These are phyloP conservation scores for Quillaja saponaria DNA, from an alignment of 306 rosid species.

Conservation along the genomic window DNA sequence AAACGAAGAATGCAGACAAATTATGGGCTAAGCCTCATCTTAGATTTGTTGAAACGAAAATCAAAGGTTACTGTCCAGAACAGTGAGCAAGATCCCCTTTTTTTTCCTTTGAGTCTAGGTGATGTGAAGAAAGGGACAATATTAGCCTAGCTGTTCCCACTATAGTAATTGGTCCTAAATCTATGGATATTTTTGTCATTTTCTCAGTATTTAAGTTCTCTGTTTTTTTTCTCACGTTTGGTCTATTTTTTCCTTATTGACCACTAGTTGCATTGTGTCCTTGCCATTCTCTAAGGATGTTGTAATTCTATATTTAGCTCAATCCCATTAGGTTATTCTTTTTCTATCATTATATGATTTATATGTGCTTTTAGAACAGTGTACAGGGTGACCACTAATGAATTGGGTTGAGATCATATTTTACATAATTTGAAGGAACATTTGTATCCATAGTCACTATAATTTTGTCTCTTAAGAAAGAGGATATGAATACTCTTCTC, in stretches of 20 bases:
- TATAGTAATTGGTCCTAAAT: slow-evolving; percentile 35
- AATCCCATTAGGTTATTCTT: too few species aligned
- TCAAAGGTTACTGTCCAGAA: slow-evolving; percentile 17
- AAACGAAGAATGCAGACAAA: slow-evolving; percentile 29
- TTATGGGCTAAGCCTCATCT: slow-evolving; percentile 28
- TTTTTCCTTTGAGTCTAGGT: slow-evolving; percentile 23
- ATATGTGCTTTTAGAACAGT: too few species aligned
- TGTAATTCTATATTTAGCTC: too few species aligned
- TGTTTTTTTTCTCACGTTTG: slow-evolving; percentile 48
- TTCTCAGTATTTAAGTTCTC: slow-evolving; percentile 37
- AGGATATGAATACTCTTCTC: too few species aligned
- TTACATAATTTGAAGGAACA: too few species aligned
- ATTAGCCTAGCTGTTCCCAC: slow-evolving; percentile 42
- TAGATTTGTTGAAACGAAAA: slow-evolving; percentile 21
- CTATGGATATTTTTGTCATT: slow-evolving; percentile 53
- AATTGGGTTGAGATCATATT: too few species aligned
- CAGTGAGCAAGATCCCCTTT: slow-evolving; percentile 21
- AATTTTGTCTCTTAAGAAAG: too few species aligned
- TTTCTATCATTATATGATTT: too few species aligned
- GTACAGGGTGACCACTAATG: too few species aligned
- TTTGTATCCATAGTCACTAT: too few species aligned
- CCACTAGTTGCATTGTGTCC: not conserved
- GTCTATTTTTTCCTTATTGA: slow-evolving; percentile 44
- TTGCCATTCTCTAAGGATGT: slow-evolving; percentile 10
- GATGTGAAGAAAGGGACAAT: slow-evolving; percentile 46